phyloP scores from a whole-genome alignment of 345 rosid species.

The Eucalyptus sp. region DNA sequence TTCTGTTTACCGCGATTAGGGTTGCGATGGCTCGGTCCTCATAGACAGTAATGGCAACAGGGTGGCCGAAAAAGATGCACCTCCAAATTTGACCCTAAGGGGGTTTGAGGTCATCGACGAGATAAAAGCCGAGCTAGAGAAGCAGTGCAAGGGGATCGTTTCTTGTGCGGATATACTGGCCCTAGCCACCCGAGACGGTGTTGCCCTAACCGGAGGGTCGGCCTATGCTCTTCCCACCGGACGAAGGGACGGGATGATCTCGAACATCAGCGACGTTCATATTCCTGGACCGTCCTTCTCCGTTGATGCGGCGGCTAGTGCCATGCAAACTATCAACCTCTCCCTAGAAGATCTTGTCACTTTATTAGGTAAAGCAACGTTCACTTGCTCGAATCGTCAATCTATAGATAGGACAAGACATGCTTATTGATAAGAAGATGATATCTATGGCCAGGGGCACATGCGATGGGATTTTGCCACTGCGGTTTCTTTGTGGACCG shows the following conservation, averaged over 20 bases:
- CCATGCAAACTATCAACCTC: not conserved
- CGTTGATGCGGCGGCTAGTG: not conserved
- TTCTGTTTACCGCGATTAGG: not conserved
- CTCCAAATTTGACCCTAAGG: slow-evolving; percentile 4
- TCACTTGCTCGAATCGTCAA: not conserved
- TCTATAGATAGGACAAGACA: not conserved
- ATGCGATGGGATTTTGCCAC: slow-evolving; percentile 2
- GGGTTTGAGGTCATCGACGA: not conserved
- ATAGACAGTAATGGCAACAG: not conserved
- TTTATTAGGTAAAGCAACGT: not conserved
- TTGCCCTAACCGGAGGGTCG: not conserved
- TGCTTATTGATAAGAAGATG: not conserved
- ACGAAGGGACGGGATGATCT: not conserved
- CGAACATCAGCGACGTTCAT: not conserved
- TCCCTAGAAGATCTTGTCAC: not conserved
- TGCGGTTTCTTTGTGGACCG: slow-evolving; percentile 2
- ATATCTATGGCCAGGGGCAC: not conserved
- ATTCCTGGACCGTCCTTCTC: not conserved
- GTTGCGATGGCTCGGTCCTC: slow-evolving; percentile 2
- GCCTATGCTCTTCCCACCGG: slow-evolving; percentile 2
- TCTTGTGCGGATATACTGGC: slow-evolving; percentile 8
- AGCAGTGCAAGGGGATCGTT: slow-evolving; percentile 3
- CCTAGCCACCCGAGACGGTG: slow-evolving; percentile 2
- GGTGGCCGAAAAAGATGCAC: slow-evolving; percentile 2
- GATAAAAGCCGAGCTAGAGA: slow-evolving; percentile 4